phyloP scores from a whole-genome alignment of 257 asterid species.

The Rubia yunnanensis region DNA sequence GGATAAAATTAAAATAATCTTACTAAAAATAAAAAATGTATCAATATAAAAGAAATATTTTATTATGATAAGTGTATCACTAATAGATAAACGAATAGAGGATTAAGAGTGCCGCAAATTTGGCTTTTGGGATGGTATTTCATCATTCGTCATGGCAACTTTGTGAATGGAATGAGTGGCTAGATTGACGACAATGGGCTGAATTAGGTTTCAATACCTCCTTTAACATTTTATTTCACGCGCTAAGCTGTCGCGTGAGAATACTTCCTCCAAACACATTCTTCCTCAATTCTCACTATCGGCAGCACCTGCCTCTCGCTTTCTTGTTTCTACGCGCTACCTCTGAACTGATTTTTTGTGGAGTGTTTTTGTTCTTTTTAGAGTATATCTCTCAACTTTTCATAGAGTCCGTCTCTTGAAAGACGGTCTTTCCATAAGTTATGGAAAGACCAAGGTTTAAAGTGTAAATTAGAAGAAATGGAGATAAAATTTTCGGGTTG shows the following conservation, averaged over 20 bases:
- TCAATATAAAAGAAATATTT: too few relatives aligned
- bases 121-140: background rate
- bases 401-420: too few relatives aligned
- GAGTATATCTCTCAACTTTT: too few relatives aligned
- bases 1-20: too few relatives aligned
- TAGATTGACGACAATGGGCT: background rate
- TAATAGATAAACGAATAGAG: too few relatives aligned
- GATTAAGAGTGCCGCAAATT: background rate
- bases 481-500: too few relatives aligned
- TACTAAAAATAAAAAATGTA: too few relatives aligned
- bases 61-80: too few relatives aligned
- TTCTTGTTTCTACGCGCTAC: background rate
- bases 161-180: background rate
- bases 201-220: background rate
- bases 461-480: too few relatives aligned
- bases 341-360: background rate
- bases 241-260: background rate
- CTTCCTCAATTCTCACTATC: too few relatives aligned
- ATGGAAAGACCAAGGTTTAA: too few relatives aligned
- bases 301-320: background rate
- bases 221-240: background rate
- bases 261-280: background rate
- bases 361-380: background rate
- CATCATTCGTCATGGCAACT: background rate
- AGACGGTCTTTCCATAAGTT: too few relatives aligned